These are phyloP conservation scores for Chrysanthemum makinoi DNA, from an alignment of 129 eudicot genomes.

Conservation along the genomic window DNA sequence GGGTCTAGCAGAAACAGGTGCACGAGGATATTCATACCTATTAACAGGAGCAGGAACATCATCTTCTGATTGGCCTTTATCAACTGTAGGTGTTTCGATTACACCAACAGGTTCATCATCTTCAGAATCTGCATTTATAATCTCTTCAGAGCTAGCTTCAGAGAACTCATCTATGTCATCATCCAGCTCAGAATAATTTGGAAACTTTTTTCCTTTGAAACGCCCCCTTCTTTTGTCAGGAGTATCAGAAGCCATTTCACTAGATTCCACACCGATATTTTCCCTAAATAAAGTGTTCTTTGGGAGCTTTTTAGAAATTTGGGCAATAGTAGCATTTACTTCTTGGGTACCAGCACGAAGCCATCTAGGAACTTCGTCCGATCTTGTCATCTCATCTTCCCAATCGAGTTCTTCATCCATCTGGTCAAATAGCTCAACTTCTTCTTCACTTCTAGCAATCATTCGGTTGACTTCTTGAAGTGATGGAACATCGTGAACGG, in stretches of 20 bases:
- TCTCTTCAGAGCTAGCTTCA: slow-evolving; percentile 78
- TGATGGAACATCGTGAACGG: slow-evolving; percentile 93
- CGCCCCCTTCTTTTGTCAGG: slow-evolving; percentile 70
- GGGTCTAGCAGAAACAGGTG: slow-evolving; percentile 9
- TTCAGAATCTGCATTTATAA: slow-evolving; percentile 61
- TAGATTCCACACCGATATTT: slow-evolving; percentile 36
- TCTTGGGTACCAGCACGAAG: slow-evolving; percentile 71
- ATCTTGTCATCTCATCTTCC: slow-evolving; percentile 83
- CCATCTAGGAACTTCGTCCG: slow-evolving; percentile 90
- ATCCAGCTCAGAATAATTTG: slow-evolving; percentile 80
- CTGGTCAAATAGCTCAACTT: slow-evolving; percentile 87
- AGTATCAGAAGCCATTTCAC: slow-evolving; percentile 30
- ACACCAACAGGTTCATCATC: slow-evolving; percentile 60
- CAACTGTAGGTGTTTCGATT: slow-evolving; percentile 38
- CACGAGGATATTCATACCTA: slow-evolving; percentile 51
- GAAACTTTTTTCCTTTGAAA: slow-evolving; percentile 59
- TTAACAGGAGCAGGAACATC: slow-evolving; percentile 45
- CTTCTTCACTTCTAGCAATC: slow-evolving; percentile 98
- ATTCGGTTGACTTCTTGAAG: slow-evolving; percentile 92
- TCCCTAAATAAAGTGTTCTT: slow-evolving; percentile 39
- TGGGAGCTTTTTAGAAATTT: slow-evolving; percentile 60
- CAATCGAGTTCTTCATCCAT: slow-evolving; percentile 98
- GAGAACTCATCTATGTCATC: slow-evolving; percentile 71
- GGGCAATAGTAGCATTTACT: slow-evolving; percentile 56
- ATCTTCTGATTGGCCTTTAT: slow-evolving; percentile 56